These are phyloP conservation scores for Lachnellula subtilissima DNA, from an alignment of 2,329 filamentous ascomycete genomes.

Conservation along the genomic window DNA sequence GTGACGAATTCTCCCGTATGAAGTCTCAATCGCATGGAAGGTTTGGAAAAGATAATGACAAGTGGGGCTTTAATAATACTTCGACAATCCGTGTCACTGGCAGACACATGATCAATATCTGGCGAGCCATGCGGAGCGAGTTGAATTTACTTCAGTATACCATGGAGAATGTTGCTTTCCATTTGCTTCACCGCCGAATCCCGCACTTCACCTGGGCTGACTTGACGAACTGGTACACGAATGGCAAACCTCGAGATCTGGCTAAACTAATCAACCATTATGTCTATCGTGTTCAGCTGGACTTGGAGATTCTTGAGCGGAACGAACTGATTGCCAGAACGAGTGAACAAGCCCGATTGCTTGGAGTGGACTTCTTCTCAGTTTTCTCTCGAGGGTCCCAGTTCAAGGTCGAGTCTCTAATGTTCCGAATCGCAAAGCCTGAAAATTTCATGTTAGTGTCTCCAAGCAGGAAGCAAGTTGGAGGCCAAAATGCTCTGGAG, in stretches of 20 bases:
- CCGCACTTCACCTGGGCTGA: constrained; percentile 80
- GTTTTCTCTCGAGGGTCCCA: constrained; percentile 94
- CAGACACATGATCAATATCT: constrained; percentile 93
- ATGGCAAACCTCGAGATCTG: constrained; percentile 62
- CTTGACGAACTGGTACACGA: constrained; percentile 77
- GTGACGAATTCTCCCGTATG: constrained; percentile 86
- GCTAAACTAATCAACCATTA: constrained; percentile 76
- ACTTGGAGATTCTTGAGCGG: constrained; percentile 84
- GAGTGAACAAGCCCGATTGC: constrained; percentile 86
- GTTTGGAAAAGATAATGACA: constrained; percentile 80
- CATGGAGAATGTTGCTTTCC: constrained; percentile 92
- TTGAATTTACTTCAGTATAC: constrained; percentile 89
- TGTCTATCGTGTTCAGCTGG: constrained; percentile 66
- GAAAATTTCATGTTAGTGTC: constrained; percentile 91
- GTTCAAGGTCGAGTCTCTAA: constrained; percentile 97
- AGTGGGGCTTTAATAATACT: constrained; percentile 91
- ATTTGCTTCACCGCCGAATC: constrained; percentile 79
- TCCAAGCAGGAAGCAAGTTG: constrained; percentile 86
- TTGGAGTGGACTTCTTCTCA: constrained; percentile 95
- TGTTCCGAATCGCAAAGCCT: constrained; percentile 97
- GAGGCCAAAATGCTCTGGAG: constrained; percentile 88
- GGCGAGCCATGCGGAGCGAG: constrained; percentile 93
- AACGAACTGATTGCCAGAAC: constrained; percentile 87
- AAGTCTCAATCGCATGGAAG: constrained; percentile 76
- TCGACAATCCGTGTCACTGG: constrained; percentile 91